Percentiles rank a stretch among this genome's conserved stretches.
Conservation (phyloP, 225 moss, liverwort and hornwort genomes). For the Bryum argenteum region DNA sequence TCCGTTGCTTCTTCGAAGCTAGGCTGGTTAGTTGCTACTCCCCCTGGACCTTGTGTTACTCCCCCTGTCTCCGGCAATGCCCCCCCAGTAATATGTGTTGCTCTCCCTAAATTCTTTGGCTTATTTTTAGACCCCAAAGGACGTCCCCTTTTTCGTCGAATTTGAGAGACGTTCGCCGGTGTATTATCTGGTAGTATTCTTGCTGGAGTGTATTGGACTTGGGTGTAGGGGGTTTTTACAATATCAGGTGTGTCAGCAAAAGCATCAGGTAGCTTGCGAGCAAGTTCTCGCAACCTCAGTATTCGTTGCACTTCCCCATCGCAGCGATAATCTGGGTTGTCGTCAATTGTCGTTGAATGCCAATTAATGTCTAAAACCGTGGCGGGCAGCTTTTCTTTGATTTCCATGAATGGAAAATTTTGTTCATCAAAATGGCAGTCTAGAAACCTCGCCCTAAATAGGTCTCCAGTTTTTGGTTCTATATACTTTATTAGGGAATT, state of each 20-base stretch:
- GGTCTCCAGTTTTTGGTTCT: no score
- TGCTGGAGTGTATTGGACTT: slow-evolving; percentile 15
- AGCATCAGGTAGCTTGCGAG: not conserved
- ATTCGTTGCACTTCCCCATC: slow-evolving; percentile 19
- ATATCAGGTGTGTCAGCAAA: slow-evolving; percentile 16
- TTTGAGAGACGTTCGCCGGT: slow-evolving; percentile 3
- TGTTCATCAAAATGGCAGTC: no score
- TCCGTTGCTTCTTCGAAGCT: slow-evolving; percentile 9
- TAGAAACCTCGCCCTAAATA: no score
- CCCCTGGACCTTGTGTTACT: slow-evolving; percentile 14
- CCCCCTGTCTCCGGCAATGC: not conserved
- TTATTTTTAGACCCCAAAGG: no score
- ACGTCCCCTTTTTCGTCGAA: no score
- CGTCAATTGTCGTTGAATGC: no score
- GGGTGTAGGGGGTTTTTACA: slow-evolving; percentile 13
- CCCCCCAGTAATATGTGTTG: no score
- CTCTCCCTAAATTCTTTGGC: no score
- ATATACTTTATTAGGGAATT: no score
- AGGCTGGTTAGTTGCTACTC: slow-evolving; percentile 16
- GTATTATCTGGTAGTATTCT: slow-evolving; percentile 4
- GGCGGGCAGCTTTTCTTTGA: no score
- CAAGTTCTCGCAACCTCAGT: slow-evolving; percentile 12
- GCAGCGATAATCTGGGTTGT: slow-evolving; percentile 5
- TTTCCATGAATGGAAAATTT: no score
- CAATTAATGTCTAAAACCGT: no score